These are phyloP conservation scores for Musa schizocarpa DNA, from an alignment of 176 grass and related monocot genomes.

Conservation along the genomic window DNA sequence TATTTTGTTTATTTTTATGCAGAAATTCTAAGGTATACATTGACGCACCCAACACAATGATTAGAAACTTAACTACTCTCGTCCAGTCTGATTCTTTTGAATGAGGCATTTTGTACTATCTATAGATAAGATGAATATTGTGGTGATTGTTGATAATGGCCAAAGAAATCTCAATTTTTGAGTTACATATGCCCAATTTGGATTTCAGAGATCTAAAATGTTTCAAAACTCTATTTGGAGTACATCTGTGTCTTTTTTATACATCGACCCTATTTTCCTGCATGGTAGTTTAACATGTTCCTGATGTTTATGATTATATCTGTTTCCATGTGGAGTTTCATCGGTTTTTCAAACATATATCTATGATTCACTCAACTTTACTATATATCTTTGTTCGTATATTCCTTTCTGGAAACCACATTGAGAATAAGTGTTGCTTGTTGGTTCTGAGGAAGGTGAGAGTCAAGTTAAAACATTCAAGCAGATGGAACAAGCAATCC, in stretches of 20 bases:
- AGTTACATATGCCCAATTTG: no score
- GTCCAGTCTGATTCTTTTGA: background rate
- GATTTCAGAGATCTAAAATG: background rate
- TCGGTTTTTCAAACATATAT: background rate
- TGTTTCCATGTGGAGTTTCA: background rate
- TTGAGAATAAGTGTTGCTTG: background rate
- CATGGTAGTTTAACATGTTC: no score
- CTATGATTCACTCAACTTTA: background rate
- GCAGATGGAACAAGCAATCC: slow-evolving; percentile 23
- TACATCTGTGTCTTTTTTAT: no score
- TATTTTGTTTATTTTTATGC: background rate
- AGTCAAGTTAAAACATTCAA: slow-evolving; percentile 13
- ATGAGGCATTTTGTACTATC: background rate
- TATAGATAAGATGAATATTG: background rate
- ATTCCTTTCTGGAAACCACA: background rate
- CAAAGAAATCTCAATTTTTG: no score
- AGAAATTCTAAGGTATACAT: background rate
- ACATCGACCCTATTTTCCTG: no score
- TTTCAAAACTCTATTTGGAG: background rate
- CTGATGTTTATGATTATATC: background rate
- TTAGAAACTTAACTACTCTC: background rate
- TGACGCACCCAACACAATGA: background rate
- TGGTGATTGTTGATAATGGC: background rate
- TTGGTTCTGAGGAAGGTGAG: background rate
- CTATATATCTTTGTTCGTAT: no score